Percentiles rank a stretch among this genome's conserved stretches.
These are phyloP conservation scores for Schwanniomyces pseudopolymorphus DNA, from an alignment of 805 yeast species.

Conservation along the genomic window DNA sequence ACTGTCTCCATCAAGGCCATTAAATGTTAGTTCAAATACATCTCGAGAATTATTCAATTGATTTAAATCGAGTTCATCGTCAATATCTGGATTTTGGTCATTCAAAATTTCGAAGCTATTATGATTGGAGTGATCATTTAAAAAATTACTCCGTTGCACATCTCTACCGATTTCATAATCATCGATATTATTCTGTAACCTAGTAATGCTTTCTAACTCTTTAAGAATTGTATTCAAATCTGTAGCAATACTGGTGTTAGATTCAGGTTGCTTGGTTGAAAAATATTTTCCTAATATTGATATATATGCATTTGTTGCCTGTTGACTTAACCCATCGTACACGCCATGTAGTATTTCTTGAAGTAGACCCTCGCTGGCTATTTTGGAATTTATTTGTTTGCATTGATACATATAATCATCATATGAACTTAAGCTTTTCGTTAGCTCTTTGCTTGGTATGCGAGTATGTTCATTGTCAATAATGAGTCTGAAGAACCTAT, in stretches of 20 bases:
- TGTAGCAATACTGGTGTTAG: neutral
- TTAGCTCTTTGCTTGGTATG: conserved; percentile 1
- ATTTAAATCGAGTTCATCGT: neutral
- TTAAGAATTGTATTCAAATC: conserved; percentile 4
- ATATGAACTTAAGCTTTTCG: neutral
- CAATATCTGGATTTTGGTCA: neutral
- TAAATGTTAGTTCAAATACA: conserved; percentile 22
- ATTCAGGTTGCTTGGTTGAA: neutral
- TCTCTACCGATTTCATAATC: conserved; percentile 16
- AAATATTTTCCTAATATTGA: neutral
- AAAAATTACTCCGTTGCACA: neutral
- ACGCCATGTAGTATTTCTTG: conserved; percentile 1
- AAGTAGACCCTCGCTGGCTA: neutral
- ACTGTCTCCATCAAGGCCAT: conserved; percentile 14
- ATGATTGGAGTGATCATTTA: neutral
- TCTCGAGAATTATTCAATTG: conserved; percentile 2
- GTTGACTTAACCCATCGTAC: neutral
- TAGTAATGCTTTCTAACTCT: conserved; percentile 4
- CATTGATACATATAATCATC: neutral
- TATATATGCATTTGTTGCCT: conserved; percentile 1
- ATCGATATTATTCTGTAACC: conserved; percentile 3
- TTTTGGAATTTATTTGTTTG: neutral
- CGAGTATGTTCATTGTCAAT: conserved; percentile 4
- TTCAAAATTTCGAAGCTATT: neutral
- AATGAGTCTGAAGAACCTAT: conserved; percentile 1